These are phyloP conservation scores for Coemansia sp. DNA, from an alignment of 192 early-diverging fungal genomes.

Conservation along the genomic window DNA sequence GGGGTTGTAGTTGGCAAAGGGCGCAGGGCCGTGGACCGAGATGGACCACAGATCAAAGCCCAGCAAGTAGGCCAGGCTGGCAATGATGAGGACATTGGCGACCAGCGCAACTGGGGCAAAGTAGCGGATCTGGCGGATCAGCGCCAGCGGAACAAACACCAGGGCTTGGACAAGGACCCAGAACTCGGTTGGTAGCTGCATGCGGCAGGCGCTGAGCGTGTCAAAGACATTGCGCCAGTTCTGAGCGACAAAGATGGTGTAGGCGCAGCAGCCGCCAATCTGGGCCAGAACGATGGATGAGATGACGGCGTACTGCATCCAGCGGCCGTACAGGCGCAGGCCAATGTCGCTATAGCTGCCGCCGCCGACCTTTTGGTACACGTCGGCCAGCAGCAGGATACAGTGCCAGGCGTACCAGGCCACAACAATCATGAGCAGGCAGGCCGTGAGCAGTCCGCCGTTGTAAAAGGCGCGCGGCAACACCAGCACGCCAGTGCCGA, in stretches of 20 bases:
- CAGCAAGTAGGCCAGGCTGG: constrained; percentile 82
- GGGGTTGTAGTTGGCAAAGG: constrained; percentile 70
- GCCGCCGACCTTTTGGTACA: constrained; percentile 52
- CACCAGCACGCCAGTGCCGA: constrained; percentile 73
- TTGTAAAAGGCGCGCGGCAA: constrained; percentile 75
- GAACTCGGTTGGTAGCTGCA: constrained; percentile 61
- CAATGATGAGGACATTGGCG: constrained; percentile 87
- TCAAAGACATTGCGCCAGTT: constrained; percentile 71
- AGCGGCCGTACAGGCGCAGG: constrained; percentile 54
- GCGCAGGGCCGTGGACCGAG: constrained; percentile 50
- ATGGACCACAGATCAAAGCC: constrained; percentile 65
- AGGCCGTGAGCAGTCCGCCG: constrained; percentile 66
- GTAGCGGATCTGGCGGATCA: constrained; percentile 89
- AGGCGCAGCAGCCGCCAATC: constrained; percentile 85
- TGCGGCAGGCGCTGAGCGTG: constrained; percentile 60
- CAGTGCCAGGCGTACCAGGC: constrained; percentile 59
- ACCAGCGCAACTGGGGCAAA: constrained; percentile 83
- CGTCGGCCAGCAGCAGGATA: constrained; percentile 62
- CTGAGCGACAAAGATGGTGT: constrained; percentile 85
- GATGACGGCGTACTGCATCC: constrained; percentile 61
- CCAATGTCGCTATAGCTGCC: constrained; percentile 72
- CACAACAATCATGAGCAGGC: constrained; percentile 50
- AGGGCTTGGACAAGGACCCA: constrained; percentile 74
- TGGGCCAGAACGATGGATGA: constrained; percentile 68
- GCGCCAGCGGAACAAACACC: constrained; percentile 76